Percentiles rank a stretch among this genome's conserved stretches.
These are phyloP conservation scores for Fusarium euwallaceae DNA, from an alignment of 2,329 filamentous ascomycete species.

Conservation along the genomic window DNA sequence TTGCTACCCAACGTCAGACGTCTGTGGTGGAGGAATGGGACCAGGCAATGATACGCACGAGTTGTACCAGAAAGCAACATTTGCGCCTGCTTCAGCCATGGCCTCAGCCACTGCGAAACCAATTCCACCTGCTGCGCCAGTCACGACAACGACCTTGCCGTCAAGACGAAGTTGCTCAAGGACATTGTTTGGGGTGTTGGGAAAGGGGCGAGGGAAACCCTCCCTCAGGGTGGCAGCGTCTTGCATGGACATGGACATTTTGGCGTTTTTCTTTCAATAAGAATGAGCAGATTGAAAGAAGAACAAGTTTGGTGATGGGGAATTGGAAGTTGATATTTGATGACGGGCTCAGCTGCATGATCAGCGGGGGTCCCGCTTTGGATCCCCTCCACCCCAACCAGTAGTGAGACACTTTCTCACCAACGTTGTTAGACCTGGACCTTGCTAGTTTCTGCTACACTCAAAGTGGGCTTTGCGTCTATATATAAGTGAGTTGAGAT, in stretches of 20 bases:
- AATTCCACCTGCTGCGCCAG: constrained; percentile 59
- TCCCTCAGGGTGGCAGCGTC: neutral
- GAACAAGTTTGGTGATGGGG: neutral
- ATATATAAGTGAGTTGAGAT: neutral
- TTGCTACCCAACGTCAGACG: constrained; percentile 31
- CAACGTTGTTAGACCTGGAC: neutral
- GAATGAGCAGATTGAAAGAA: neutral
- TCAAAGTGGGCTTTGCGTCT: neutral
- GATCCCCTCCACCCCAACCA: neutral
- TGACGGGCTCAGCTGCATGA: neutral
- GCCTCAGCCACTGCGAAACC: constrained; percentile 59
- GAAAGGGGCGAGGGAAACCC: constrained; percentile 37
- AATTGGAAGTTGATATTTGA: neutral
- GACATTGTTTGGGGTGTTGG: constrained; percentile 52
- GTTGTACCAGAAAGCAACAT: constrained; percentile 54
- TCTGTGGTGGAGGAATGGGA: neutral
- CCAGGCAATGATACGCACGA: constrained; percentile 29
- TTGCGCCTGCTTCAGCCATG: constrained; percentile 59
- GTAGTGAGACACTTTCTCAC: neutral
- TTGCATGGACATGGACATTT: constrained; percentile 7
- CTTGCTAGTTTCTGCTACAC: neutral
- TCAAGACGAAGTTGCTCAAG: constrained; percentile 58
- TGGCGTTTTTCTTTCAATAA: neutral
- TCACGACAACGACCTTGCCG: constrained; percentile 57
- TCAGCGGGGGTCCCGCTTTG: neutral